Conservation (phyloP, 352 stramenopile species). For the Globisporangium perplexum region DNA sequence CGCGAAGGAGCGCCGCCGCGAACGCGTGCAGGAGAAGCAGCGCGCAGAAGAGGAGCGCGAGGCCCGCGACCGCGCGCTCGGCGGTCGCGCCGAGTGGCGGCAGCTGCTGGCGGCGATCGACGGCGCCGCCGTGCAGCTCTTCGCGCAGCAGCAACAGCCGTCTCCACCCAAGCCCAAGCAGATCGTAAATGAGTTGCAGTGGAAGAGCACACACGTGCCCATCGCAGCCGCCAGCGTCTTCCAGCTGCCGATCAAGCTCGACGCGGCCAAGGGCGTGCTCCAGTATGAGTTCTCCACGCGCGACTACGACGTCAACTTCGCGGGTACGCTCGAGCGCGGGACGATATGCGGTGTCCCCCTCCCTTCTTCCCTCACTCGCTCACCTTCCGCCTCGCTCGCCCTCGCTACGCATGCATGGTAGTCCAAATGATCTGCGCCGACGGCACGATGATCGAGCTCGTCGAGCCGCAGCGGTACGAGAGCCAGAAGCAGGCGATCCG, state of each 20-base stretch:
- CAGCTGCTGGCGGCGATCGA: slow-evolving; percentile 61
- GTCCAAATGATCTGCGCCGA: slow-evolving; percentile 62
- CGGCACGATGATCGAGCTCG: slow-evolving; percentile 45
- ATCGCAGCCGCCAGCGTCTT: slow-evolving; percentile 60
- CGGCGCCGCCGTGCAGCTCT: slow-evolving; percentile 10
- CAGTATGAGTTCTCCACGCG: slow-evolving; percentile 62
- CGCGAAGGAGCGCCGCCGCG: slow-evolving; percentile 62
- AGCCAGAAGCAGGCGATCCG: slow-evolving; percentile 48
- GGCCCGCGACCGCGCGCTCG: slow-evolving; percentile 36
- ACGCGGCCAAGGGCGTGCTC: slow-evolving; percentile 47
- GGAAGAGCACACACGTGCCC: slow-evolving; percentile 71
- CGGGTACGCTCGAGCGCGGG: slow-evolving; percentile 6
- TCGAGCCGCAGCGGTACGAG: slow-evolving; percentile 55
- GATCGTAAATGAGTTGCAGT: slow-evolving; percentile 60
- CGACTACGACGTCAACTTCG: slow-evolving; percentile 73
- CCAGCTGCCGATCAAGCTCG: slow-evolving; percentile 69
- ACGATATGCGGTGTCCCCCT: no score
- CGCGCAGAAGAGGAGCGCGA: slow-evolving; percentile 29
- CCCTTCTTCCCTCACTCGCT: neutral
- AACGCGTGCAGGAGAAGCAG: slow-evolving; percentile 59
- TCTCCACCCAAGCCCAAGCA: slow-evolving; percentile 8
- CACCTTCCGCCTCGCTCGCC: neutral
- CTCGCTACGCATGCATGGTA: neutral
- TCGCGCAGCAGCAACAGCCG: slow-evolving; percentile 4
- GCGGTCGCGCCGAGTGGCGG: slow-evolving; percentile 39